Conservation (phyloP, 768 basidiomycete species). For the Serendipita sp. region DNA sequence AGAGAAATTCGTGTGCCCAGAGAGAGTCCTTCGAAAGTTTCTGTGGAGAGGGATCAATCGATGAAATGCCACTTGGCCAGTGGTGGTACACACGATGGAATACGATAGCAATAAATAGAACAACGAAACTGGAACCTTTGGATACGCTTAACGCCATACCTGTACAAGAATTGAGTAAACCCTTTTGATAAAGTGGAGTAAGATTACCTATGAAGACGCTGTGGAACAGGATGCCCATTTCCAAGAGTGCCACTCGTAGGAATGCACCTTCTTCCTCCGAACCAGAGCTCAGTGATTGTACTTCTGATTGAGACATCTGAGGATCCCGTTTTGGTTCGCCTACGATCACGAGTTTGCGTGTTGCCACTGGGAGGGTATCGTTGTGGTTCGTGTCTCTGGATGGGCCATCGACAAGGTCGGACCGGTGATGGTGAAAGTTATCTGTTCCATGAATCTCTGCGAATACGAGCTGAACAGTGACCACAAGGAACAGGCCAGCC, state of each 20-base stretch:
- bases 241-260: neutral
- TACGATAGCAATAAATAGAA: neutral
- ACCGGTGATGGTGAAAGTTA: slow-evolving; percentile 2
- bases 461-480: neutral
- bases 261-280: neutral
- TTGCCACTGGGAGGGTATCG: neutral
- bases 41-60: neutral
- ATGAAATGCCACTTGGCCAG: neutral
- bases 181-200: neutral
- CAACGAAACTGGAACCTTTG: neutral
- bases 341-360: neutral
- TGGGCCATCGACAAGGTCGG: neutral
- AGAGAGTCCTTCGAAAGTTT: neutral
- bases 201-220: neutral
- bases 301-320: neutral
- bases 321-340: neutral
- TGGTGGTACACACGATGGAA: neutral
- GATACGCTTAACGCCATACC: neutral
- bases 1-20: neutral
- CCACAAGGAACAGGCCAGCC: neutral
- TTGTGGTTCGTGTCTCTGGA: neutral
- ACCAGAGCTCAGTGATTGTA: neutral
- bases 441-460: slow-evolving; percentile 3
- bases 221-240: slow-evolving; percentile 1
- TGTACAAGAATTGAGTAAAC: neutral